Conservation (phyloP, 257 asterid species). For the Solanum sparsipilum region DNA sequence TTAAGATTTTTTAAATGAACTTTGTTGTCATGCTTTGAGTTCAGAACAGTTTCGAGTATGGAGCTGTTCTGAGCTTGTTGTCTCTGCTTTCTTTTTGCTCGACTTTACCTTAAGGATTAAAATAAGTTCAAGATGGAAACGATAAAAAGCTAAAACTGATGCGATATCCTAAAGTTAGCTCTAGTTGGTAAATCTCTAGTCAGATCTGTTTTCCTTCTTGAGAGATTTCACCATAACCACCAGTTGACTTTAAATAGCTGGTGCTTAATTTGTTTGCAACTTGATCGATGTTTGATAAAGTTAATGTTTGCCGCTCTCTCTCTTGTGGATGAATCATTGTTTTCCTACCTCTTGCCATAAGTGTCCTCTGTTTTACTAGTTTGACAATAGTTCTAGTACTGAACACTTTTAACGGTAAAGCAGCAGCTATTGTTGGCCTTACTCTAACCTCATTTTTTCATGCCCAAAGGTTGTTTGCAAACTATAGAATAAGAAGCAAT, state of each 20-base stretch:
- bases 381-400: neutral
- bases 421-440: neutral
- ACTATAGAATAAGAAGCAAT: neutral
- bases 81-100: neutral
- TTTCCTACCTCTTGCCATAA: neutral
- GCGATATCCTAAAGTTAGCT: neutral
- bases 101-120: neutral
- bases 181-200: neutral
- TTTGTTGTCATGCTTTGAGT: neutral
- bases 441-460: neutral
- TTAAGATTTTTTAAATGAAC: neutral
- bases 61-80: neutral
- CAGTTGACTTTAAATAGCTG: neutral
- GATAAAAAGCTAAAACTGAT: neutral
- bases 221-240: neutral
- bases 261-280: neutral
- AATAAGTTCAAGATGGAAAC: neutral
- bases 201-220: neutral
- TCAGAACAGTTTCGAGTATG: neutral
- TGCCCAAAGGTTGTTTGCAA: neutral
- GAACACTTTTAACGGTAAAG: neutral
- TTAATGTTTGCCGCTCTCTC: neutral
- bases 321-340: neutral
- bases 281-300: neutral
- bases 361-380: neutral